Conservation (phyloP, 140 eudicot genomes). For the Ambrosia hybrid region DNA sequence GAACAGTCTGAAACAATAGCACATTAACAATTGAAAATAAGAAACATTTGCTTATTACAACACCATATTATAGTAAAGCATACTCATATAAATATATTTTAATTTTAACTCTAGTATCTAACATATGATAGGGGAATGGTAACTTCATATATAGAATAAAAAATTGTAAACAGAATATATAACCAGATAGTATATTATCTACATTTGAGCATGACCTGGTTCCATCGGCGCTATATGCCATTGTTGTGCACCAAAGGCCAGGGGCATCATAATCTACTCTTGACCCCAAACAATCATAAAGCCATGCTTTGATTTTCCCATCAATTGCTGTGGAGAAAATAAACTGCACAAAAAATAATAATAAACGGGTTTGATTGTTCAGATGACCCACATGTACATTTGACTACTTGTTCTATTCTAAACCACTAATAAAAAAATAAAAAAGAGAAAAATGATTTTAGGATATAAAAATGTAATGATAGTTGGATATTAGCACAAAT, state of each 20-base stretch:
- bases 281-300: slow-evolving; percentile 84
- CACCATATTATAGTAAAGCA: background rate
- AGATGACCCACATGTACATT: background rate
- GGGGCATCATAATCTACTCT: slow-evolving; percentile 98
- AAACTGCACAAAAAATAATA: slow-evolving; percentile 53
- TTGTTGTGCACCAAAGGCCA: slow-evolving; percentile 90
- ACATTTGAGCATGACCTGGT: slow-evolving; percentile 50
- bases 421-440: too few species aligned
- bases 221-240: slow-evolving; percentile 95
- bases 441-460: background rate
- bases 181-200: background rate
- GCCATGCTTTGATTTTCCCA: slow-evolving; percentile 97
- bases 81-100: background rate
- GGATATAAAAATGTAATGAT: background rate
- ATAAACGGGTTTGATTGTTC: background rate
- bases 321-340: slow-evolving; percentile 90
- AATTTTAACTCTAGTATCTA: background rate
- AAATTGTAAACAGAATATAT: background rate
- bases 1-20: slow-evolving; percentile 57
- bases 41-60: slow-evolving; percentile 8
- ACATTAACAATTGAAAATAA: slow-evolving; percentile 8
- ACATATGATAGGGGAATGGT: background rate
- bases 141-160: background rate
- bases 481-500: background rate
- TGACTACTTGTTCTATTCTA: too few species aligned